Base-by-base conservation (phyloP, 352 stramenopile species). In the Phytophthora ramorum region DNA sequence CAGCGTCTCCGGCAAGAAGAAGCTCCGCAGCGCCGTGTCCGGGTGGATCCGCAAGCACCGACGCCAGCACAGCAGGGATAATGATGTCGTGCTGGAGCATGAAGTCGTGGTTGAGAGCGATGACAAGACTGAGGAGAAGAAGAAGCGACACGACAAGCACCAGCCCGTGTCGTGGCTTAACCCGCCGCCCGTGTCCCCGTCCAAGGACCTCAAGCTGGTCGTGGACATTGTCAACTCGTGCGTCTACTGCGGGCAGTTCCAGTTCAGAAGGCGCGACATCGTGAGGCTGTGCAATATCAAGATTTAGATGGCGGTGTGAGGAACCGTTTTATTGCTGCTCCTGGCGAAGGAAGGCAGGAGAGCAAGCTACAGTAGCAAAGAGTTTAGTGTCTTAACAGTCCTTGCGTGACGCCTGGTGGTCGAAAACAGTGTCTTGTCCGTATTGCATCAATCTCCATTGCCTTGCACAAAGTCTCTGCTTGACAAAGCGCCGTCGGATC, bases 181-280 rank as follows among this genome's bases (percentile, higher is more conserved):
- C 45, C 79, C 81, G 26, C 79, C 83, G 45, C 68, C 75, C 0
- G 66, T 92, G 48, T 69, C 73, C 24, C 56, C 53, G 17, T 69
- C 65, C 24, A 41, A 50, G 45, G 79, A 91, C 19, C 54, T 93
- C n/a, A 51, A 62, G n/a, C 43, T 76, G 54, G 66, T 91, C 17
- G 80, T 93, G 16, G 60, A 75, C 53, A 83, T 92, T 69, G 76
- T 83, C 65, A 92, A 92, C 68, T 78, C 71, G 53, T 92, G 81
- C 47, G 67, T 88, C 3, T 86, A 84, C 60, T 88, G 67, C 57
- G 79, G 79, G 2, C 66, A 76, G 46, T 85, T 84, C 63, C 71
- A 72, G 56, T 90, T 92, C 71, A 59, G 62, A 0, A 73, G 71
- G 50, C 62, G 66, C 19, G 78, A 89, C 53, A 83, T 90, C 44